phyloP scores from a whole-genome alignment of 306 rosid genomes.

The Dicorynia guianensis region DNA sequence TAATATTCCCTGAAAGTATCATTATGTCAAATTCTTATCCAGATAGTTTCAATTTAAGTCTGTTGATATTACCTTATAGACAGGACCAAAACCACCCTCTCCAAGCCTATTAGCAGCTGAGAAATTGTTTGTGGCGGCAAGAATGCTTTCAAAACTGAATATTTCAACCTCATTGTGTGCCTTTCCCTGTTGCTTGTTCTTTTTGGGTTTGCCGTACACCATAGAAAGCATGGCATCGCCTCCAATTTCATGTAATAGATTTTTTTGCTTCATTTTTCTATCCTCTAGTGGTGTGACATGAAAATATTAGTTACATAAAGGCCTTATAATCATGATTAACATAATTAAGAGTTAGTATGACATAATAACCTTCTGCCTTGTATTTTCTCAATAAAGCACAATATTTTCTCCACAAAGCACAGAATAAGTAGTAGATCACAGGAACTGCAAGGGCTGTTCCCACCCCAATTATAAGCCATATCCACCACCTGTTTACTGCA shows the following conservation, averaged over 20 bases:
- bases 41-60: background rate
- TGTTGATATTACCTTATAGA: slow-evolving; percentile 41
- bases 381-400: slow-evolving; percentile 11
- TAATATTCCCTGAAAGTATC: slow-evolving; percentile 15
- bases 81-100: slow-evolving; percentile 48
- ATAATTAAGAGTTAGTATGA: background rate
- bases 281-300: background rate
- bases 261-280: background rate
- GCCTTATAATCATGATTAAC: background rate
- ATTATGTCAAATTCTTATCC: background rate
- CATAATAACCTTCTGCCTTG: slow-evolving; percentile 1
- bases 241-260: slow-evolving; percentile 39
- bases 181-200: background rate
- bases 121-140: slow-evolving; percentile 42
- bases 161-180: slow-evolving; percentile 25
- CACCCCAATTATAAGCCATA: slow-evolving; percentile 37
- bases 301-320: background rate
- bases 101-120: slow-evolving; percentile 43
- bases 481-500: slow-evolving; percentile 38
- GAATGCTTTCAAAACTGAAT: slow-evolving; percentile 44
- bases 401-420: slow-evolving; percentile 14
- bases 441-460: slow-evolving; percentile 25
- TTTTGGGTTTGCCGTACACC: background rate
- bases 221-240: background rate
- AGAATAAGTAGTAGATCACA: slow-evolving; percentile 3